Evolutionary conservation across 148 eudicot species (phyloP).

Genomic region (Heliosperma pusillum): DNA sequence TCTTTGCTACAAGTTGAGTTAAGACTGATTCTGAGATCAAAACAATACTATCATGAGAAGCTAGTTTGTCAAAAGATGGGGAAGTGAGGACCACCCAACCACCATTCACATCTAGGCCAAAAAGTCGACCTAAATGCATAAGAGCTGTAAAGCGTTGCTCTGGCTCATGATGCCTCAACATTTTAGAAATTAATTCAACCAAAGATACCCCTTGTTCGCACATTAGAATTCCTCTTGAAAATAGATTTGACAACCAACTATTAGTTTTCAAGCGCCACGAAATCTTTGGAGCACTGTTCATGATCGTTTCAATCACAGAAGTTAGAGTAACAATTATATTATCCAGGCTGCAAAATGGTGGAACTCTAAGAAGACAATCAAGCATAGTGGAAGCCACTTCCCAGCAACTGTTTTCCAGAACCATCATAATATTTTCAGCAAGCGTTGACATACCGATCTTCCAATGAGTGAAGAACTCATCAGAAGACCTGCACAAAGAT

Average conservation of each 20-base stretch:
- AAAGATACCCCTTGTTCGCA: constrained; percentile 45
- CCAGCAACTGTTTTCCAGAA: constrained; percentile 61
- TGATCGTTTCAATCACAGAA: constrained; percentile 50
- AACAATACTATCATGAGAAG: constrained; percentile 27
- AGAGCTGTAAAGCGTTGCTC: constrained; percentile 70
- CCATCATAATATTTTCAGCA: constrained; percentile 38
- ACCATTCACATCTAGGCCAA: constrained; percentile 51
- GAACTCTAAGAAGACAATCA: constrained; percentile 56
- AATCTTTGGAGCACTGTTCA: constrained; percentile 57
- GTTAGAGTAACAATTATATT: constrained; percentile 39
- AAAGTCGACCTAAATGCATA: constrained; percentile 53
- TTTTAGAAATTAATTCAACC: constrained; percentile 45
- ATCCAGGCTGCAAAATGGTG: constrained; percentile 50
- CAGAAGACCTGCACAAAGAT: constrained; percentile 24
- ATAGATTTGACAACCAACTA: constrained; percentile 54
- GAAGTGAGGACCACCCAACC: constrained; percentile 38
- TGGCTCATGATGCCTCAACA: constrained; percentile 77
- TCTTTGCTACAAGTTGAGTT: constrained; percentile 43
- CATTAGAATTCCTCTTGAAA: constrained; percentile 47
- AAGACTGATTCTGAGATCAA: constrained; percentile 44
- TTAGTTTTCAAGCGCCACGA: constrained; percentile 71
- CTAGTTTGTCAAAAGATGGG: constrained; percentile 29
- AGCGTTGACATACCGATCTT: constrained; percentile 53
- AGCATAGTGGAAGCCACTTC: constrained; percentile 62
- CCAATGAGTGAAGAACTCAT: constrained; percentile 41